Evolutionary conservation across 2,329 filamentous ascomycete species (phyloP), one percentile per base, ranked within the genome.

Genomic region (Hymenoscyphus albidus): DNA sequence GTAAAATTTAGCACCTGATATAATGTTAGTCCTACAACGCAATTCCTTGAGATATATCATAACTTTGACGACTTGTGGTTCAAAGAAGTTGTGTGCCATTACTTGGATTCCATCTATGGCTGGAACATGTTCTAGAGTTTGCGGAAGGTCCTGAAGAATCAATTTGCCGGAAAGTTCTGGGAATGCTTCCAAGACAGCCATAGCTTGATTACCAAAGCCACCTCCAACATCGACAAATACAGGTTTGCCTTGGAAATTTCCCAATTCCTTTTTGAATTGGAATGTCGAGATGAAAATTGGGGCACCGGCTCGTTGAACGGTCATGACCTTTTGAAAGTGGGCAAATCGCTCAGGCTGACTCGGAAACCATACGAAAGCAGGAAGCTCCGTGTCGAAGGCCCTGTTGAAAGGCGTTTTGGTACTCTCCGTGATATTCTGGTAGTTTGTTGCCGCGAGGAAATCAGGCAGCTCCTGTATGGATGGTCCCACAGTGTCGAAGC

Each of bases 211-310:
- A 0, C 78, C 78, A n/a, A 73, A 70, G 0, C 75, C 75, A 51
- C 79, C 77, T 10, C 78, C 77, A 14, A 80, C 69, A 64, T 80
- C 77, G 2, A 80, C 77, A 54, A 78, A 72, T 39, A 79, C 58
- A 2, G 10, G 0, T 13, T 56, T n/a, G 1, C 12, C 59, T n/a
- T 62, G 6, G 31, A 61, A 55, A 12, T 31, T 59, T 16, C 22
- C 18, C 18, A 32, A 7, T 22, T 63, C 31, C 4, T 62, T n/a
- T 27, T 64, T 35, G 16, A 60, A 62, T 6, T 40, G 62, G 10
- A 61, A 68, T 4, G 42, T 38, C 2, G 44, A 56, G 4, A 67
- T 44, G 61, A 58, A 68, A 42, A 44, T 42, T 3, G 40, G 16
- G 3, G 22, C 22, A 14, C 58, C 58, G 18, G 35, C 16, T 13